Evolutionary conservation across 164 flowering plant genomes (phyloP).

Genomic region (Hamamelis virginiana): DNA sequence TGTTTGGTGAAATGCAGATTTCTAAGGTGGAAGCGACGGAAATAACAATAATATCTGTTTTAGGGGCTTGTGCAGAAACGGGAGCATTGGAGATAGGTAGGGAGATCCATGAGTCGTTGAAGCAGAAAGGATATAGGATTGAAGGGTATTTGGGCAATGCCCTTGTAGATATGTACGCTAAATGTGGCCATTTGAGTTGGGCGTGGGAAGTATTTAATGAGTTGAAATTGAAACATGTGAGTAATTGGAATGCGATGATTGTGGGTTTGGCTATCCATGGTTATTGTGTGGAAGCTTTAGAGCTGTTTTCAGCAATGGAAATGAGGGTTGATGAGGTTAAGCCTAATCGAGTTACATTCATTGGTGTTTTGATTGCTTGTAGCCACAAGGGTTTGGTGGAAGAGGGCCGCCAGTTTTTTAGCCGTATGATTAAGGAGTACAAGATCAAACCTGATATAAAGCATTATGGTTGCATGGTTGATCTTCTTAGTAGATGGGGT

Average conservation of each 20-base stretch:
- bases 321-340: conserved; percentile 13
- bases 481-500: conserved; percentile 49
- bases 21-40: conserved; percentile 36
- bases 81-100: conserved; percentile 42
- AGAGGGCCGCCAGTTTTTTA: conserved; percentile 36
- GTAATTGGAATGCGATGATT: conserved; percentile 57
- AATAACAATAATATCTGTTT: conserved; percentile 36
- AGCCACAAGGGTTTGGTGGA: conserved; percentile 44
- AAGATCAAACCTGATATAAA: conserved; percentile 41
- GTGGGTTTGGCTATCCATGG: conserved; percentile 60
- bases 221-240: conserved; percentile 37
- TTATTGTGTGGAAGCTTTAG: conserved; percentile 37
- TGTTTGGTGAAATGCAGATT: conserved; percentile 37
- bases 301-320: conserved; percentile 41
- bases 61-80: conserved; percentile 51
- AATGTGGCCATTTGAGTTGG: conserved; percentile 39
- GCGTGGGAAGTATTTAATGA: conserved; percentile 40
- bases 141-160: conserved; percentile 49
- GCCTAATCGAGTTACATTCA: conserved; percentile 49
- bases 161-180: conserved; percentile 52
- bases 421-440: conserved; percentile 34
- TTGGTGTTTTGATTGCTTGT: conserved; percentile 50
- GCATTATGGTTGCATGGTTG: conserved; percentile 65
- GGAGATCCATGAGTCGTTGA: conserved; percentile 35
- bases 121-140: conserved; percentile 21